Base-by-base conservation (phyloP, 2,329 filamentous ascomycete genomes). In the Beauveria varroae region DNA sequence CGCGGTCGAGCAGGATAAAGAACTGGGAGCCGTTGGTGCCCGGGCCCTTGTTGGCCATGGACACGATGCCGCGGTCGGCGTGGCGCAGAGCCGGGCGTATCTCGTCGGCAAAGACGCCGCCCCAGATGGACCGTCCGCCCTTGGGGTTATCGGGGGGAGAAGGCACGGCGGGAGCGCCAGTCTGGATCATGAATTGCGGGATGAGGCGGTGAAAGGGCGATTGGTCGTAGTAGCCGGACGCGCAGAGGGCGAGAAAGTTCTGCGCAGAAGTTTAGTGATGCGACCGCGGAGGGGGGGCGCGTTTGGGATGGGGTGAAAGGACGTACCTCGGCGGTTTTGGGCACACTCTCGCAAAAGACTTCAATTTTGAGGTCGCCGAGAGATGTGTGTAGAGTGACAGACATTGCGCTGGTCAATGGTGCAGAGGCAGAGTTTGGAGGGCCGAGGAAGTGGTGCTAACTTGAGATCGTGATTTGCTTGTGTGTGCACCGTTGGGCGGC, bases 351-450 rank as follows among this genome's bases (percentile, higher is more conserved):
- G 79, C 93, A 98, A 78, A 97, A 98, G 67, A 99, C 81, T 75
- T 98, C 95, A 68, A 98, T 85, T 78, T 98, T 99, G 72, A 99
- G 82, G 75, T 95, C 88, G 72, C 95, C 95, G 58, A 89, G 83
- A 56, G 87, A 90, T 55, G 95, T 99, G 75, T 97, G 92, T 16
- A 99, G 83, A 12, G 85, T 87, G 64, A 87, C 83, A 14, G 85
- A 87, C 85, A 88, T 87, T 46, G 57, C 49, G 49, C 41, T 28
- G 43, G 37, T 54, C 22, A 30, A 37, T 60, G 53, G 57, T 16
- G 47, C 28, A 24, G 41, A 20, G 24, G 24, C 22, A 12, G n/a
- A 44, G 44, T 60, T 49, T 61, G 43, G 43, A 61, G 58, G 50
- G 43, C 4, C 59, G 20, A n/a, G 30, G 22, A 24, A 34, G 28